Evolutionary conservation across 148 eudicot species (phyloP), one percentile per base, ranked within the genome.

Genomic region (Amaranthus hypochondriacus): DNA sequence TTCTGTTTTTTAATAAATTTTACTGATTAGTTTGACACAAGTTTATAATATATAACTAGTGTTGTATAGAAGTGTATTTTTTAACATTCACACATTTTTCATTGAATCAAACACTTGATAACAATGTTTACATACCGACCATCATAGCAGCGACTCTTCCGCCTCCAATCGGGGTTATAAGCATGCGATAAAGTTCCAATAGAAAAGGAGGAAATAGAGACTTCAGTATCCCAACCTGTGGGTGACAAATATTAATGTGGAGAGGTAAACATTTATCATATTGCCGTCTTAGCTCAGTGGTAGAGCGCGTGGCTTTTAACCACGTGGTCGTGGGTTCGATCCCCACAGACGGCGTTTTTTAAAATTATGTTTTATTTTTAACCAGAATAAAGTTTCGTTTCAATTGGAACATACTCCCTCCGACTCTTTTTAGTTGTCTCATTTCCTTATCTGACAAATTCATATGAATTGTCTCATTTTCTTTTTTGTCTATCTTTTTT

Each of bases 141-240:
- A 92, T 92, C n/a, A 83, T 59, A 52, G 98, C 96, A 64, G 98
- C 92, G 18, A 95, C 67, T 79, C 78, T 85, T 5, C 97, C 98
- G 6, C 86, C 89, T 73, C 86, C 92, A 48, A 92, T 84, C 5
- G 98, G 98, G 2, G 96, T 77, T 77, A 95, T 70, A 12, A 95
- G 92, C 81, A 75, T 80, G 50, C 76, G 83, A 69, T 86, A 95
- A 48, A 95, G 96, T 57, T 88, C 96, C 46, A 95, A 80, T 56
- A 95, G 69, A 62, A 81, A 84, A 2, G 96, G 89, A 76, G 97
- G 98, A 74, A 95, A 95, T 54, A 95, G 52, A 6, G 97, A 86
- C 75, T 70, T 85, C 52, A 95, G 73, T 77, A 92, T 86, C 62
- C 93, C 76, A 46, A 95, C 89, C 98, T 94, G 67, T 71, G 39